phyloP scores from a whole-genome alignment of 1,284 basidiomycete genomes.

The Meripilus lineatus region DNA sequence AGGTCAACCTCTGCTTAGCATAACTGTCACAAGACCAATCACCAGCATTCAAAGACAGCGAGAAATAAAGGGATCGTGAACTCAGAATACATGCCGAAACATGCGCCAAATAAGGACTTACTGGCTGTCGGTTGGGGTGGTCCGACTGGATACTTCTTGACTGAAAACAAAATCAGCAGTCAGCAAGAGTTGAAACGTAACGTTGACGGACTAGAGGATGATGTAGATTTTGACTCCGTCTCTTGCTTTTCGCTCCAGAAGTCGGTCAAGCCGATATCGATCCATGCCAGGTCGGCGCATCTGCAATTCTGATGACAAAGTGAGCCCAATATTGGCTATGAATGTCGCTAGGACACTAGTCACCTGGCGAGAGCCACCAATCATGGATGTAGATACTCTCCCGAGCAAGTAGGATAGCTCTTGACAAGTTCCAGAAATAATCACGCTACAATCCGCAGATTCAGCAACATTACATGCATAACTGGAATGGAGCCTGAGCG shows the following conservation, averaged over 20 bases:
- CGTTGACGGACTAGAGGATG: conserved; percentile 76
- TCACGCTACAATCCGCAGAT: conserved; percentile 56
- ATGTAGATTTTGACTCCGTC: conserved; percentile 97
- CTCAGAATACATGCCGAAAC: background rate
- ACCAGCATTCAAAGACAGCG: conserved; percentile 14
- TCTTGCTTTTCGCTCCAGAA: conserved; percentile 90
- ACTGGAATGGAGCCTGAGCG: conserved; percentile 19
- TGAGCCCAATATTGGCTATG: background rate
- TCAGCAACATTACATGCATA: background rate
- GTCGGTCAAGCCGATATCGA: conserved; percentile 83
- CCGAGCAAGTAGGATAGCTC: conserved; percentile 88
- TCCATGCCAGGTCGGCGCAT: conserved; percentile 82
- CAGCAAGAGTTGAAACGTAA: background rate
- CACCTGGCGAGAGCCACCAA: conserved; percentile 92
- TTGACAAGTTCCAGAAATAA: conserved; percentile 97
- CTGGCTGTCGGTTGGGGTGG: conserved; percentile 92
- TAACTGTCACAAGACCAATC: conserved; percentile 48
- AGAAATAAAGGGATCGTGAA: background rate
- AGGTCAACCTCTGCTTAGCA: conserved; percentile 84
- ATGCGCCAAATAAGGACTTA: conserved; percentile 31
- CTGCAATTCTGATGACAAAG: conserved; percentile 62
- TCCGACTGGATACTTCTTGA: conserved; percentile 96
- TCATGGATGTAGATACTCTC: conserved; percentile 92
- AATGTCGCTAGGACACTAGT: conserved; percentile 11
- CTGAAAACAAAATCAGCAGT: conserved; percentile 33